Percentiles rank a stretch among this genome's conserved stretches.
Evolutionary conservation across 2,329 filamentous ascomycete species (phyloP).

Genomic region (Colletotrichum kahawae): DNA sequence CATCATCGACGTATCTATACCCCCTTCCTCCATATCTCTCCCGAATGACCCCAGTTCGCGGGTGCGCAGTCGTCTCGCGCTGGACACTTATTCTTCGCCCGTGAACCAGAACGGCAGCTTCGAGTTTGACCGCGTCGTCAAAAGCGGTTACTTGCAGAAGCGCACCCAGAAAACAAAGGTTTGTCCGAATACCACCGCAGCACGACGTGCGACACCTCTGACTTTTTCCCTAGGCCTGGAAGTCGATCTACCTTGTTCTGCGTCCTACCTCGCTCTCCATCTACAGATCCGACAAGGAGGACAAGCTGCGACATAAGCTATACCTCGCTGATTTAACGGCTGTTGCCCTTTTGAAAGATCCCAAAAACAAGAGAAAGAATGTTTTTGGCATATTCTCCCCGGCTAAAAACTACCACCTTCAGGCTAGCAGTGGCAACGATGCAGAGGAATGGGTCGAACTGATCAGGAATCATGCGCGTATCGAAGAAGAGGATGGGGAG

Average conservation of each 20-base stretch:
- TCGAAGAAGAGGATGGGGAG: slow-evolving; percentile 88
- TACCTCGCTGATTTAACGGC: slow-evolving; percentile 89
- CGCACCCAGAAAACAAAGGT: slow-evolving; percentile 95
- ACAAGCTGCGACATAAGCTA: slow-evolving; percentile 87
- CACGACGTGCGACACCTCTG: background rate
- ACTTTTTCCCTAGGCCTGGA: slow-evolving; percentile 74
- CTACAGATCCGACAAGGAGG: slow-evolving; percentile 91
- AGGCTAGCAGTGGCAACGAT: slow-evolving; percentile 75
- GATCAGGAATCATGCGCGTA: slow-evolving; percentile 79
- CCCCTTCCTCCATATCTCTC: slow-evolving; percentile 19
- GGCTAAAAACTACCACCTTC: slow-evolving; percentile 88
- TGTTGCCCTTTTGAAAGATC: slow-evolving; percentile 85
- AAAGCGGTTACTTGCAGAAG: slow-evolving; percentile 85
- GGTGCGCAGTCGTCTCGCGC: slow-evolving; percentile 49
- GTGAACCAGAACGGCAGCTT: slow-evolving; percentile 96
- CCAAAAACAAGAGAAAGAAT: slow-evolving; percentile 84
- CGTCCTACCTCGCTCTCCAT: slow-evolving; percentile 89
- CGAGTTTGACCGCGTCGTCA: slow-evolving; percentile 92
- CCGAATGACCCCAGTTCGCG: slow-evolving; percentile 30
- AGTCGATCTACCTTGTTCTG: slow-evolving; percentile 85
- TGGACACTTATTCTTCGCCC: slow-evolving; percentile 74
- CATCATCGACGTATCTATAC: slow-evolving; percentile 25
- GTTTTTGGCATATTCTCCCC: slow-evolving; percentile 94
- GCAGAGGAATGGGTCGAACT: slow-evolving; percentile 85
- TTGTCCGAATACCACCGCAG: slow-evolving; percentile 23